A percentile compares a stretch with the other conserved stretches of the same genome.
Evolutionary conservation across 2,329 filamentous ascomycete genomes (phyloP).

Genomic region (Mycosphaerella sp.): DNA sequence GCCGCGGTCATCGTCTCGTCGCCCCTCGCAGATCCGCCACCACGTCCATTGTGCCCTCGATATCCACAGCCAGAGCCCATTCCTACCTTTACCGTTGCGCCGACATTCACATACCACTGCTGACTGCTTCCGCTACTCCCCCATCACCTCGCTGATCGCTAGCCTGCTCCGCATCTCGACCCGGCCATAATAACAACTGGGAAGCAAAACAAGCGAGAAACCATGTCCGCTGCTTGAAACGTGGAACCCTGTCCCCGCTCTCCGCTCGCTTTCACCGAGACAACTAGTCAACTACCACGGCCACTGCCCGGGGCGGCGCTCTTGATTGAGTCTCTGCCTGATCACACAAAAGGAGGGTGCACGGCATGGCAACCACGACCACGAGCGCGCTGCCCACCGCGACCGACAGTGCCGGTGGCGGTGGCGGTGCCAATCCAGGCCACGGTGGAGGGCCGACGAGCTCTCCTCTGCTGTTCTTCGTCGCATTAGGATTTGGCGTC

Average conservation of each 20-base stretch:
- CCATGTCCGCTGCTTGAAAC: neutral
- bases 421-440: conserved; percentile 22
- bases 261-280: neutral
- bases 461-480: conserved; percentile 82
- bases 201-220: too few species aligned
- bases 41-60: too few species aligned
- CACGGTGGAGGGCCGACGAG: conserved; percentile 48
- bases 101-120: too few species aligned
- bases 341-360: neutral
- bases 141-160: too few species aligned
- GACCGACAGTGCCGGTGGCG: conserved; percentile 20
- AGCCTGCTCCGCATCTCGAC: too few species aligned
- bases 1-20: too few species aligned
- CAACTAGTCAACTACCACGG: neutral
- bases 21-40: too few species aligned
- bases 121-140: too few species aligned
- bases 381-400: conserved; percentile 11
- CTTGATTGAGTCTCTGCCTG: neutral
- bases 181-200: too few species aligned
- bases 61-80: too few species aligned
- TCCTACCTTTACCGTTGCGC: too few species aligned
- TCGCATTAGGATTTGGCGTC: conserved; percentile 91
- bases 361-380: conserved; percentile 12
- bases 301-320: neutral
- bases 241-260: neutral